phyloP scores from a whole-genome alignment of 2,329 filamentous ascomycete genomes.

The Alternaria postmessia region DNA sequence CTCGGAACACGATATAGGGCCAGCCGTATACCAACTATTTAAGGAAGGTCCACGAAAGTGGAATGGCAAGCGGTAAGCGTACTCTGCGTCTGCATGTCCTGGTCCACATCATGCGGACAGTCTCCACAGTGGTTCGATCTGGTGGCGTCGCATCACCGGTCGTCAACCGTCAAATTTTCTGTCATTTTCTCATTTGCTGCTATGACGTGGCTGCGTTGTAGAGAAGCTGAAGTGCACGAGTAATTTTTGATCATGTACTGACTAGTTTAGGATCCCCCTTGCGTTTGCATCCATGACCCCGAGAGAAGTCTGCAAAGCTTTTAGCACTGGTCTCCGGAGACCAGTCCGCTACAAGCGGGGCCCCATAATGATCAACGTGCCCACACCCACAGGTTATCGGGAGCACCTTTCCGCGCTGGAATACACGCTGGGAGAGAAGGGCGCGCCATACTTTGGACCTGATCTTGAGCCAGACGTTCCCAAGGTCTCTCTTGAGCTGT shows the following conservation, averaged over 20 bases:
- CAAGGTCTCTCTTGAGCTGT: conserved; percentile 78
- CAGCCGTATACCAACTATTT: conserved; percentile 90
- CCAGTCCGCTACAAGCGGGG: conserved; percentile 80
- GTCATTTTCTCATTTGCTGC: conserved; percentile 16
- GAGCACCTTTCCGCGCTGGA: conserved; percentile 79
- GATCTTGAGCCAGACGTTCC: conserved; percentile 70
- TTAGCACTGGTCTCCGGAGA: conserved; percentile 78
- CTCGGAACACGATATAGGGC: conserved; percentile 93
- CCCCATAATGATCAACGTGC: conserved; percentile 83
- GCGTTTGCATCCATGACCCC: conserved; percentile 91
- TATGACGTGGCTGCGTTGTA: conserved; percentile 15
- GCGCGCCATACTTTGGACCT: conserved; percentile 69
- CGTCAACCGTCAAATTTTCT: conserved; percentile 18
- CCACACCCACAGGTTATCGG: conserved; percentile 86
- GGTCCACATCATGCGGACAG: conserved; percentile 28
- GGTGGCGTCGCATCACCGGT: conserved; percentile 25
- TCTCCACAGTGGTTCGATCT: conserved; percentile 36
- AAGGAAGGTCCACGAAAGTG: conserved; percentile 90
- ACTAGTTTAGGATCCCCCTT: conserved; percentile 73
- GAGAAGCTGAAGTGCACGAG: conserved; percentile 24
- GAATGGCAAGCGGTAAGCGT: conserved; percentile 72
- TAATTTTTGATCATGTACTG: conserved; percentile 32
- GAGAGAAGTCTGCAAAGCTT: conserved; percentile 79
- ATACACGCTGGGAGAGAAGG: conserved; percentile 65
- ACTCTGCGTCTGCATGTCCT: conserved; percentile 28